These are phyloP conservation scores for Geotrichum cucujoidarum DNA, from an alignment of 1,139 yeast species.

Conservation along the genomic window DNA sequence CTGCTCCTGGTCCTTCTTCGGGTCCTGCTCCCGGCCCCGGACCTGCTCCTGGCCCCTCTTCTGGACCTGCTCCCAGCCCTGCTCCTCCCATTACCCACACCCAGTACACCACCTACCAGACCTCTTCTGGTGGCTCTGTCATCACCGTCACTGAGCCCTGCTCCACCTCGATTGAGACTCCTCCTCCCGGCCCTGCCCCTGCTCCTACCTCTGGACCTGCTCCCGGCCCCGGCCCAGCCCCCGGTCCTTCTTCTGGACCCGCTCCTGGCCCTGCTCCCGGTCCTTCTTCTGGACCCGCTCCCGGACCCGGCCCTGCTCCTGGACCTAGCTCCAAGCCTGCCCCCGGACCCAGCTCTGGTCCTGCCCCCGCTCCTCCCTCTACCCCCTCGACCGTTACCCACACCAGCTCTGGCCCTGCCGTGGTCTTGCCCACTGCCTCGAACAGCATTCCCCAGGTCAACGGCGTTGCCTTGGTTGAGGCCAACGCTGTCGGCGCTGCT, in stretches of 20 bases:
- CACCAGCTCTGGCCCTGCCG: background rate
- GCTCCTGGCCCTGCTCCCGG: too few species aligned
- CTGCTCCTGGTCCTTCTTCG: background rate
- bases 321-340: background rate
- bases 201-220: background rate
- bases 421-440: background rate
- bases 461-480: conserved; percentile 5
- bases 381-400: background rate
- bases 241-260: too few species aligned
- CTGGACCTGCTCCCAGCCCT: background rate
- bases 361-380: background rate
- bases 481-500: conserved; percentile 27
- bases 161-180: background rate
- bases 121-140: background rate
- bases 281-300: too few species aligned
- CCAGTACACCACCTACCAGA: conserved; percentile 8
- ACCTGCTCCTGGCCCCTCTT: background rate
- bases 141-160: background rate
- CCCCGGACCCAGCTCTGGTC: background rate
- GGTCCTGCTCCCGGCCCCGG: background rate
- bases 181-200: background rate
- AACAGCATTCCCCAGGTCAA: conserved; percentile 8
- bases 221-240: too few species aligned
- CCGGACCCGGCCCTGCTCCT: background rate
- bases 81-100: conserved; percentile 6